A percentile compares a stretch with the other conserved stretches of the same genome.
Conservation (phyloP, 805 yeast genomes). For the Schwanniomyces polymorphus region DNA sequence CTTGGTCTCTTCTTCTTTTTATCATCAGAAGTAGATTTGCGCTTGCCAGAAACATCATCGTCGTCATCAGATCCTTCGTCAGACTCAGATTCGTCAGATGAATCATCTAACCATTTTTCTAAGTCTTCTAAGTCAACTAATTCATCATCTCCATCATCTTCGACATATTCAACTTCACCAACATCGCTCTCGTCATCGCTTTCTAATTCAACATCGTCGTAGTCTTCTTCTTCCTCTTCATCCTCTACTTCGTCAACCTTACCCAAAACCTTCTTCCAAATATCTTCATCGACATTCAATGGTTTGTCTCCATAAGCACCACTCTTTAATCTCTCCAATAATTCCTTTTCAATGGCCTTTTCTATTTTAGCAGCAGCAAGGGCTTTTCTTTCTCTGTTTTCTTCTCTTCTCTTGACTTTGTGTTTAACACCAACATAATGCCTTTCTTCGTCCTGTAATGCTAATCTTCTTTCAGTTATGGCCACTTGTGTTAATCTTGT, state of each 20-base stretch:
- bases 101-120: slow-evolving; percentile 76
- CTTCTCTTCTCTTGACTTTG: slow-evolving; percentile 93
- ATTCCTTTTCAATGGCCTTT: slow-evolving; percentile 93
- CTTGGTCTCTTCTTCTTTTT: slow-evolving; percentile 60
- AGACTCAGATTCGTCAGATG: slow-evolving; percentile 31
- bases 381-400: slow-evolving; percentile 93
- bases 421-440: slow-evolving; percentile 90
- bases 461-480: slow-evolving; percentile 90
- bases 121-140: slow-evolving; percentile 91
- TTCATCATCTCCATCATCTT: slow-evolving; percentile 86
- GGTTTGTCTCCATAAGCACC: slow-evolving; percentile 99
- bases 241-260: slow-evolving; percentile 55
- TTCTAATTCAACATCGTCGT: slow-evolving; percentile 49
- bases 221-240: slow-evolving; percentile 65
- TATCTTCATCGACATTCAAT: slow-evolving; percentile 89
- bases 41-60: slow-evolving; percentile 22
- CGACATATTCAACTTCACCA: slow-evolving; percentile 85
- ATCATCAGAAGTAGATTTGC: slow-evolving; percentile 31
- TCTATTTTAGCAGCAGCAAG: slow-evolving; percentile 95
- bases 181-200: slow-evolving; percentile 55
- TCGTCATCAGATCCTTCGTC: slow-evolving; percentile 35
- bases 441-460: slow-evolving; percentile 87
- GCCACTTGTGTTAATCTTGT: slow-evolving; percentile 95
- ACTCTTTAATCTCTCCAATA: slow-evolving; percentile 89
- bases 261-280: slow-evolving; percentile 93